Conservation (phyloP, 768 basidiomycete species). For the Cytidiella melzeri region DNA sequence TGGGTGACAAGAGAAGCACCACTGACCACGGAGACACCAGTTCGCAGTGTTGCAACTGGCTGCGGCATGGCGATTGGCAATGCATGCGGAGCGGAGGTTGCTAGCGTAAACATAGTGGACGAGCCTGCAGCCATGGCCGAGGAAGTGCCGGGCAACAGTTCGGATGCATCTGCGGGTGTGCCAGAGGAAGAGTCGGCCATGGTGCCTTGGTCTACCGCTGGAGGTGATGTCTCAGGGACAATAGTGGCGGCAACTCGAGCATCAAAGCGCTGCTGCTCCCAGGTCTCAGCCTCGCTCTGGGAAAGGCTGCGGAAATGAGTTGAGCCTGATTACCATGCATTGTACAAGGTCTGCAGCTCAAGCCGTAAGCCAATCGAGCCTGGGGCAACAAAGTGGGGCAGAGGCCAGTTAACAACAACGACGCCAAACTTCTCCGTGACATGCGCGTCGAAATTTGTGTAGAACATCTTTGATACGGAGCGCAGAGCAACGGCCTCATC, state of each 20-base stretch:
- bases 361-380: conserved; percentile 8
- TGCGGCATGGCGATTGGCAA: neutral
- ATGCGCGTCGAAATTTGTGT: conserved; percentile 15
- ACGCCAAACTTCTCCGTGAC: conserved; percentile 15
- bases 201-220: neutral
- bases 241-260: no score
- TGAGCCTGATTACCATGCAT: conserved; percentile 13
- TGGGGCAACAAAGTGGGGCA: conserved; percentile 12
- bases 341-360: conserved; percentile 11
- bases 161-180: neutral
- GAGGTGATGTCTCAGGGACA: neutral
- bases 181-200: neutral
- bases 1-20: no score
- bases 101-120: neutral
- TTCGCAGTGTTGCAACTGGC: neutral
- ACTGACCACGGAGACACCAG: neutral
- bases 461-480: conserved; percentile 12
- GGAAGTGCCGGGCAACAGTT: neutral
- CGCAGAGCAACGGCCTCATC: neutral
- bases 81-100: neutral
- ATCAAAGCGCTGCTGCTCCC: no score
- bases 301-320: conserved; percentile 14
- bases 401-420: conserved; percentile 18
- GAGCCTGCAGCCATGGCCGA: neutral
- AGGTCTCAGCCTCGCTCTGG: conserved; percentile 7